Conservation (phyloP, 306 rosid species). For the Medicago truncatula region DNA sequence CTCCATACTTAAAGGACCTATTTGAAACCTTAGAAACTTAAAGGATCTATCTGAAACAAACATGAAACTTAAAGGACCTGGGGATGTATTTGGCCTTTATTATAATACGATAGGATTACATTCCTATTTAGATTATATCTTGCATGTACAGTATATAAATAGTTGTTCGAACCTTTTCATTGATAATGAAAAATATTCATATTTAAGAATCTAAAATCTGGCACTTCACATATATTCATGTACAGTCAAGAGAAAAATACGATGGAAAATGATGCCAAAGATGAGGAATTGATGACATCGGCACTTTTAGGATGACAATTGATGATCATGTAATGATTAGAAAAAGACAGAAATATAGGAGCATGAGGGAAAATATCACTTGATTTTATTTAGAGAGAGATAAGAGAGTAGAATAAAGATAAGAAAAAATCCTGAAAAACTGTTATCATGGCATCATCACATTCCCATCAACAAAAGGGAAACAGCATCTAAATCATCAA, state of each 20-base stretch:
- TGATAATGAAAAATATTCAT: no score
- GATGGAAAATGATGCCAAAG: slow-evolving; percentile 5
- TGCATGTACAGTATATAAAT: no score
- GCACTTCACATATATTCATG: slow-evolving; percentile 18
- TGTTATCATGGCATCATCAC: slow-evolving; percentile 25
- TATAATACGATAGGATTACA: no score
- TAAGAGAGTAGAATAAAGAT: slow-evolving; percentile 22
- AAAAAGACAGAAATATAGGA: slow-evolving; percentile 13
- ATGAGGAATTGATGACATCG: no score
- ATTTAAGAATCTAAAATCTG: neutral
- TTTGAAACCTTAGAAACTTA: no score
- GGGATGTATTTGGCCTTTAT: no score
- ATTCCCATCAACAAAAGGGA: slow-evolving; percentile 34
- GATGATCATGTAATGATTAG: slow-evolving; percentile 13
- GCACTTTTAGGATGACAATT: slow-evolving; percentile 17
- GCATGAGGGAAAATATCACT: neutral
- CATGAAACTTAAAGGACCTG: no score
- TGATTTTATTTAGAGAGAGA: neutral
- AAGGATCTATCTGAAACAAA: no score
- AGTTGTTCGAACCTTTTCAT: no score
- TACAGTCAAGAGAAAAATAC: neutral
- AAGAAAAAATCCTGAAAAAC: slow-evolving; percentile 8
- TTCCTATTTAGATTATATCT: no score
- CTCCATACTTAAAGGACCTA: no score
- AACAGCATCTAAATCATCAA: slow-evolving; percentile 20